A percentile compares a stretch with the other conserved stretches of the same genome.
Evolutionary conservation across 805 yeast species (phyloP).

Genomic region (Candida patagonica): DNA sequence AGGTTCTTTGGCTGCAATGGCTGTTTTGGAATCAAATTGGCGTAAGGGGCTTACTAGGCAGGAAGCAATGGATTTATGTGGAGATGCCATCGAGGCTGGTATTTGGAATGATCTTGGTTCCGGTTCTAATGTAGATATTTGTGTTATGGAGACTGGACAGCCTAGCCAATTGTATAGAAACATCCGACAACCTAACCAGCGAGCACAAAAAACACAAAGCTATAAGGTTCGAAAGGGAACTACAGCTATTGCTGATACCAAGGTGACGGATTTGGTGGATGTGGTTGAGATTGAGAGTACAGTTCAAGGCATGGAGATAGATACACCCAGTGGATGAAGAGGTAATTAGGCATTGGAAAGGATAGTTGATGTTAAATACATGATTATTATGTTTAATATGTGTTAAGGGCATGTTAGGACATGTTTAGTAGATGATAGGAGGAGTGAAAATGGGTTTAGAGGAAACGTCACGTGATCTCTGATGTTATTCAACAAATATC

Average conservation of each 20-base stretch:
- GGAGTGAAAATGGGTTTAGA: no score
- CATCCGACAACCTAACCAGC: constrained; percentile 81
- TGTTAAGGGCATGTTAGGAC: no score
- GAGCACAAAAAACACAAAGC: constrained; percentile 70
- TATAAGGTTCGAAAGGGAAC: constrained; percentile 89
- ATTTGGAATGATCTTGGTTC: constrained; percentile 99
- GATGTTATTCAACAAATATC: no score
- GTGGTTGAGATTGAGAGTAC: constrained; percentile 47
- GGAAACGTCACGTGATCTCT: no score
- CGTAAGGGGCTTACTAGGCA: constrained; percentile 66
- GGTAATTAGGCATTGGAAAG: no score
- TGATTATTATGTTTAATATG: no score
- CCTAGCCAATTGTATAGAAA: constrained; percentile 73
- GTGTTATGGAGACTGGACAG: constrained; percentile 88
- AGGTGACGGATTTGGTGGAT: constrained; percentile 55
- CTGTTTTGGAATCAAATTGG: constrained; percentile 88
- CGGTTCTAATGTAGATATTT: constrained; percentile 94
- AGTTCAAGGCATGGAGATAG: constrained; percentile 42
- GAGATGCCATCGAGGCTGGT: constrained; percentile 94
- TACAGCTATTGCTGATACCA: constrained; percentile 72
- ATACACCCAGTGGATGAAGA: no score
- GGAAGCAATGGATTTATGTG: constrained; percentile 83
- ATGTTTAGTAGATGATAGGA: no score
- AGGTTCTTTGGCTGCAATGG: constrained; percentile 98
- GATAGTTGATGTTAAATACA: no score